These are phyloP conservation scores for Skeletonema marinoi DNA, from an alignment of 108 stramenopile species.

Conservation along the genomic window DNA sequence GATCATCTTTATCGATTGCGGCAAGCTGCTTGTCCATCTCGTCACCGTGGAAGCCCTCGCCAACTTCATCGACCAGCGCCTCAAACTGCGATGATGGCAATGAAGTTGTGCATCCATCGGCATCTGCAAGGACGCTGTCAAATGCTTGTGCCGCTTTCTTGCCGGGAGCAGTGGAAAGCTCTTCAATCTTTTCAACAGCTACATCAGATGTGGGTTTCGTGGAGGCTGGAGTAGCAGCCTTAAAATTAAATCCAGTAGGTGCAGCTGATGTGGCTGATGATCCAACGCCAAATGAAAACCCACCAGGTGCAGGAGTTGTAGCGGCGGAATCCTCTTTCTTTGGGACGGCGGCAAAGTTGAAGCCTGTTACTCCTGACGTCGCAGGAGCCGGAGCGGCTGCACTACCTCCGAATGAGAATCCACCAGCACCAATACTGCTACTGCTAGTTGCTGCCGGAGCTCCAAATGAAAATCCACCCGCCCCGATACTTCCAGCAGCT, in stretches of 20 bases:
- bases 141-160: too few relatives aligned
- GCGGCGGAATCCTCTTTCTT: conserved; percentile 4
- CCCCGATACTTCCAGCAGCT: conserved; percentile 52
- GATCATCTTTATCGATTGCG: conserved; percentile 53
- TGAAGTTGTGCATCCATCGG: too few relatives aligned
- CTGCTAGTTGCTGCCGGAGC: neutral
- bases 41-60: conserved; percentile 89
- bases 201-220: too few relatives aligned
- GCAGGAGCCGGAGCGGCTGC: conserved; percentile 3
- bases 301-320: neutral
- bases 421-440: conserved; percentile 52
- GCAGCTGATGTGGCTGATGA: too few relatives aligned
- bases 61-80: conserved; percentile 70
- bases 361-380: conserved; percentile 8
- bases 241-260: too few relatives aligned
- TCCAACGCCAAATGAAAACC: conserved; percentile 62
- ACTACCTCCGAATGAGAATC: conserved; percentile 55
- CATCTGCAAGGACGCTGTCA: too few relatives aligned
- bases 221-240: too few relatives aligned
- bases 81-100: too few relatives aligned
- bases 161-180: too few relatives aligned
- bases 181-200: too few relatives aligned
- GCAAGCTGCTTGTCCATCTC: conserved; percentile 69
- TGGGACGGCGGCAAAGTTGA: conserved; percentile 12
- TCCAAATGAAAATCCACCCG: conserved; percentile 64